These are phyloP conservation scores for Russula olivacea DNA, from an alignment of 768 basidiomycete species.

Conservation along the genomic window DNA sequence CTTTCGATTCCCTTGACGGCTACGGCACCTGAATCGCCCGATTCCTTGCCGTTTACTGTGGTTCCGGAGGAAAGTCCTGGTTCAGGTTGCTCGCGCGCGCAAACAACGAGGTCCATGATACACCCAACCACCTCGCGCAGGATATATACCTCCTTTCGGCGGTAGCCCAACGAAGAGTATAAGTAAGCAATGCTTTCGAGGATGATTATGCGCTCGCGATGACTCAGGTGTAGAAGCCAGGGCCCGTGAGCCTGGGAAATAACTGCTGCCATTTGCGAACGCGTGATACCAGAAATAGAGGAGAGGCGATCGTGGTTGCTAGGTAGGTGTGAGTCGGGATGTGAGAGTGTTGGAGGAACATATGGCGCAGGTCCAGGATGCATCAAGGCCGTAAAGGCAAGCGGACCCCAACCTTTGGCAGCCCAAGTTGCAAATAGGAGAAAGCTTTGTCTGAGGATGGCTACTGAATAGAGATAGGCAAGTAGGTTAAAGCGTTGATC, in stretches of 20 bases:
- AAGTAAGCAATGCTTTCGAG: conserved; percentile 67
- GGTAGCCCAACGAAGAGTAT: conserved; percentile 77
- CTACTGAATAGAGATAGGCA: conserved; percentile 61
- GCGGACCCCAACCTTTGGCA: conserved; percentile 81
- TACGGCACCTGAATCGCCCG: conserved; percentile 47
- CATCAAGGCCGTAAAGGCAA: conserved; percentile 71
- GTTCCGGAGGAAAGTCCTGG: conserved; percentile 37
- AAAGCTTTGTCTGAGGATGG: conserved; percentile 64
- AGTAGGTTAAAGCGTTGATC: conserved; percentile 57
- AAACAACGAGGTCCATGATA: conserved; percentile 80
- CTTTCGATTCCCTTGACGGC: conserved; percentile 70
- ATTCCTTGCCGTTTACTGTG: conserved; percentile 37
- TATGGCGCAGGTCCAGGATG: conserved; percentile 55
- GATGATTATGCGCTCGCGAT: conserved; percentile 65
- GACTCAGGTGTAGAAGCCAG: conserved; percentile 76
- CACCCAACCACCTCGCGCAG: conserved; percentile 83
- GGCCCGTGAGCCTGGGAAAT: conserved; percentile 80
- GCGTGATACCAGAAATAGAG: conserved; percentile 60
- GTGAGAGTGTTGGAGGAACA: conserved; percentile 52
- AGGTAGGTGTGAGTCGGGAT: conserved; percentile 36
- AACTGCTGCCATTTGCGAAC: conserved; percentile 57
- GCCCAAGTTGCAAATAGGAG: conserved; percentile 78
- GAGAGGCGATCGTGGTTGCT: conserved; percentile 57
- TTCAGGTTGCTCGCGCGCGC: conserved; percentile 65
- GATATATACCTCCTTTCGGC: conserved; percentile 81